These are phyloP conservation scores for Chaetomiaceae sp. DNA, from an alignment of 2,329 filamentous ascomycete species.

Conservation along the genomic window DNA sequence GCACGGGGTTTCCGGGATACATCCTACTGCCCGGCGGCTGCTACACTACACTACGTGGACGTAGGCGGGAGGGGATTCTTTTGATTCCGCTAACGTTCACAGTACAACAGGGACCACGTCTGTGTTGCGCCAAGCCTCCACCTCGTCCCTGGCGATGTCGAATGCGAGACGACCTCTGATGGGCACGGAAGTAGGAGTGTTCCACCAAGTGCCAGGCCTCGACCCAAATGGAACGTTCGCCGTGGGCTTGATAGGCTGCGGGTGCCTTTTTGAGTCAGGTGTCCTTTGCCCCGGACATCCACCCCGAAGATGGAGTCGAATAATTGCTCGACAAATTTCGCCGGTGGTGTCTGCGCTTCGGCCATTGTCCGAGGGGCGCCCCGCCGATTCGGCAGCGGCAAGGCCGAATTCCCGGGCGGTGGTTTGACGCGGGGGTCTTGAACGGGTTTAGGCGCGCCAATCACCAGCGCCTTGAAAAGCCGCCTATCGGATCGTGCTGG, in stretches of 20 bases:
- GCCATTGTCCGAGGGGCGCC: neutral
- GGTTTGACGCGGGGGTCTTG: neutral
- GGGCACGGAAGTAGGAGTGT: conserved; percentile 5
- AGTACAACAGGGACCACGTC: neutral
- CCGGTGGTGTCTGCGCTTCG: neutral
- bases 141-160: neutral
- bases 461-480: neutral
- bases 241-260: conserved; percentile 3
- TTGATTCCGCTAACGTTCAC: no score
- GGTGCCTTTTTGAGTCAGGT: conserved; percentile 2
- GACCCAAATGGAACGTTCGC: conserved; percentile 1
- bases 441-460: conserved; percentile 12
- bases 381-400: conserved; percentile 14
- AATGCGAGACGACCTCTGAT: conserved; percentile 3
- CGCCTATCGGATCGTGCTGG: neutral
- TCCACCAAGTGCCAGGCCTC: conserved; percentile 11
- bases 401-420: conserved; percentile 16
- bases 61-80: no score
- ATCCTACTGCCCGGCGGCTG: neutral
- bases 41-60: no score
- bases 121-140: conserved; percentile 6
- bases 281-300: conserved; percentile 1
- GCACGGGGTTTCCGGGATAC: neutral
- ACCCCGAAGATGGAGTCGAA: neutral
- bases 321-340: neutral